A percentile compares a stretch with the other conserved stretches of the same genome.
phyloP scores from a whole-genome alignment of 2,329 filamentous ascomycete species.

The Clonostachys chloroleuca region DNA sequence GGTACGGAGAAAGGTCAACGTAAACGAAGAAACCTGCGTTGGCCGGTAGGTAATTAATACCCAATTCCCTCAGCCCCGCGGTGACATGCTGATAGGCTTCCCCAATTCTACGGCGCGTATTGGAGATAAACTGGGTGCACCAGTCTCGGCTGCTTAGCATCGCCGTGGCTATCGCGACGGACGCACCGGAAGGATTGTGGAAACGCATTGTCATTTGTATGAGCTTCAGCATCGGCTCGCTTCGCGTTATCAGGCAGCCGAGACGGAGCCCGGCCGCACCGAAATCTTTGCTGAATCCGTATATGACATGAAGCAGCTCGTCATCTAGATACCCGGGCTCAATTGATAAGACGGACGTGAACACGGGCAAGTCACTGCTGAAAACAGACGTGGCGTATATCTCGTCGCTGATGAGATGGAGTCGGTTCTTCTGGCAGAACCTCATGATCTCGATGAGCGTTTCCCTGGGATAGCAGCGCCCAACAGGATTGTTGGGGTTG shows the following conservation, averaged over 20 bases:
- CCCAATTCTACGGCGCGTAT: constrained; percentile 30
- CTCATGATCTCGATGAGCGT: constrained; percentile 36
- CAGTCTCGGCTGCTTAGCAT: constrained; percentile 42
- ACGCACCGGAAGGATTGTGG: constrained; percentile 37
- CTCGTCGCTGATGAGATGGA: constrained; percentile 55
- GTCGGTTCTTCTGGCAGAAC: constrained; percentile 40
- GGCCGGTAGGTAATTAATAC: constrained; percentile 38
- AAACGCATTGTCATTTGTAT: constrained; percentile 36
- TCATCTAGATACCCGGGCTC: constrained; percentile 37
- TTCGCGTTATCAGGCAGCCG: constrained; percentile 39
- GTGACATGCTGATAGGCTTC: constrained; percentile 33
- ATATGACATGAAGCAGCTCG: constrained; percentile 42
- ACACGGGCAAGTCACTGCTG: constrained; percentile 23
- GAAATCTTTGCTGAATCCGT: constrained; percentile 44
- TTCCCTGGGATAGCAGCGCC: constrained; percentile 36
- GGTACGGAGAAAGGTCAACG: constrained; percentile 40
- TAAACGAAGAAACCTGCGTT: constrained; percentile 57
- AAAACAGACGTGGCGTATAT: constrained; percentile 52
- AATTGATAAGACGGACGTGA: constrained; percentile 45
- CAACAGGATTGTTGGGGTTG: constrained; percentile 49
- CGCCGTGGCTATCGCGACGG: constrained; percentile 32
- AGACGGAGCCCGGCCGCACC: constrained; percentile 46
- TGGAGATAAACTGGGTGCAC: constrained; percentile 34
- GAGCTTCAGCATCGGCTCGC: constrained; percentile 19
- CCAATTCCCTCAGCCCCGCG: constrained; percentile 25